A percentile compares a stretch with the other conserved stretches of the same genome.
These are phyloP conservation scores for Saccharum hybrid DNA, from an alignment of 202 grass and related monocot genomes.

Conservation along the genomic window DNA sequence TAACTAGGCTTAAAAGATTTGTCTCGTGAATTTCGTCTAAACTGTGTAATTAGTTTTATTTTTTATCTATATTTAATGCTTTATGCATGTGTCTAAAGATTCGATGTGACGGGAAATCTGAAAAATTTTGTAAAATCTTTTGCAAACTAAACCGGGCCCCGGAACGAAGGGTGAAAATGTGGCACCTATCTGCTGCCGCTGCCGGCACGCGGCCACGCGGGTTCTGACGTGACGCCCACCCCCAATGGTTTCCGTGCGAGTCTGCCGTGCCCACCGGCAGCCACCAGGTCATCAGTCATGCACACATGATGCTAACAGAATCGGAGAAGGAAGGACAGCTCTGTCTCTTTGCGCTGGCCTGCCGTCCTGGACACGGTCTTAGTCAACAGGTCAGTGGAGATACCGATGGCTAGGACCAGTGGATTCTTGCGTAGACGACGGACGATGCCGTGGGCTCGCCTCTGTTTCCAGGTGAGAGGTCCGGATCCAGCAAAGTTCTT, in stretches of 20 bases:
- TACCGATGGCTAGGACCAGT: neutral
- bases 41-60: too few relatives aligned
- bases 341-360: too few relatives aligned
- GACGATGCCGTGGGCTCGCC: neutral
- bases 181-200: too few relatives aligned
- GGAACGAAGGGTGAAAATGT: too few relatives aligned
- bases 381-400: constrained; percentile 5
- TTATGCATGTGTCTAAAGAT: too few relatives aligned
- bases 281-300: neutral
- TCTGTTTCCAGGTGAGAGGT: neutral
- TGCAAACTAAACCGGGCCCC: too few relatives aligned
- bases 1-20: too few relatives aligned
- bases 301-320: neutral
- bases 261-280: neutral
- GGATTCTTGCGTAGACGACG: neutral
- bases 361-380: constrained; percentile 11
- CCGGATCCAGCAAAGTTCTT: neutral
- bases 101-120: too few relatives aligned
- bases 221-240: neutral
- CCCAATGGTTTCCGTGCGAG: neutral
- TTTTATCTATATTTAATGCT: too few relatives aligned
- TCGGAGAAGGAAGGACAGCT: too few relatives aligned
- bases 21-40: too few relatives aligned
- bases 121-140: too few relatives aligned
- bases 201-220: neutral